Conservation (phyloP, 2,329 filamentous ascomycete genomes). For the Penicillium fuscoglaucum region DNA sequence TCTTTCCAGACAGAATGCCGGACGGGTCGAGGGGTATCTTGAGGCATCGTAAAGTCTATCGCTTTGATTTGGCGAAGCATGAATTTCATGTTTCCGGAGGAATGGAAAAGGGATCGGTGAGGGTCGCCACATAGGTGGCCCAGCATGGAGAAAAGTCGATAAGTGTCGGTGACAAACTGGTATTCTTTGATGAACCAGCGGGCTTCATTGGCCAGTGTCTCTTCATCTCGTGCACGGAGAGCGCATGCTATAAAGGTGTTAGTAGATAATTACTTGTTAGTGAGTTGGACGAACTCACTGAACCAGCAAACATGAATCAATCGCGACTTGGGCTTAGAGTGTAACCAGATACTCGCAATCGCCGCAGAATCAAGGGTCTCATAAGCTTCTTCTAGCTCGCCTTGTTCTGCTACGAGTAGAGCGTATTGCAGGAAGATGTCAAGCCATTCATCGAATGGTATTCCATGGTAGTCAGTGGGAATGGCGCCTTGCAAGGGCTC, state of each 20-base stretch:
- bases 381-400: constrained; percentile 72
- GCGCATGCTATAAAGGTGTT: constrained; percentile 64
- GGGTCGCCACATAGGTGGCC: constrained; percentile 73
- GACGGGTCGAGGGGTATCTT: constrained; percentile 39
- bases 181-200: constrained; percentile 84
- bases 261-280: neutral
- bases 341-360: constrained; percentile 79
- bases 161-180: constrained; percentile 76
- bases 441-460: constrained; percentile 81
- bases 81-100: constrained; percentile 83
- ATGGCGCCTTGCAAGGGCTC: constrained; percentile 36
- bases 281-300: constrained; percentile 48
- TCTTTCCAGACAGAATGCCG: constrained; percentile 48
- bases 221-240: constrained; percentile 73
- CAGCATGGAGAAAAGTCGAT: constrained; percentile 78
- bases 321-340: constrained; percentile 66
- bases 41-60: constrained; percentile 70
- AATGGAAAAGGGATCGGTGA: constrained; percentile 63
- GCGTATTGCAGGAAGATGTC: constrained; percentile 89
- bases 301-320: constrained; percentile 77
- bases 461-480: constrained; percentile 67
- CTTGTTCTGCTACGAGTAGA: constrained; percentile 68
- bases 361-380: constrained; percentile 74
- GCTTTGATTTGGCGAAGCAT: constrained; percentile 87
- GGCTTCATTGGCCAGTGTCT: constrained; percentile 71